Conservation (phyloP, 73 alveolate species). For the Tetrahymena elliotti region DNA sequence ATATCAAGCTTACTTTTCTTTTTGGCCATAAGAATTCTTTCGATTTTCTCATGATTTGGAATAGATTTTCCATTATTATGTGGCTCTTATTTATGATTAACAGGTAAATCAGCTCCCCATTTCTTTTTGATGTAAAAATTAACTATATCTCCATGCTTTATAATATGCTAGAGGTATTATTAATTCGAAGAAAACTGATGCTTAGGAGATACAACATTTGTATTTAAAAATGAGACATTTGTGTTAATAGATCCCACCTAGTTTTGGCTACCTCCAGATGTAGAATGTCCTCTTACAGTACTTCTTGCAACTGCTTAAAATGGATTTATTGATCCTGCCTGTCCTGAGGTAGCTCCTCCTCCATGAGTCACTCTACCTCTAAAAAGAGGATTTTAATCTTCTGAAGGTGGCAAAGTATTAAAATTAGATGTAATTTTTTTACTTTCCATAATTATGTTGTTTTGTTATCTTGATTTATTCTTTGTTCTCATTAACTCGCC, state of each 20-base stretch:
- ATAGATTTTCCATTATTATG: conserved; percentile 29
- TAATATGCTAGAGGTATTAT: conserved; percentile 1
- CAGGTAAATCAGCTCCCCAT: conserved; percentile 47
- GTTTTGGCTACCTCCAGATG: conserved; percentile 3
- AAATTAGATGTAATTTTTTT: conserved; percentile 19
- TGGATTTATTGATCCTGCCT: conserved; percentile 33
- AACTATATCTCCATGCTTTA: conserved; percentile 13
- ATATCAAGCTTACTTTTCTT: conserved; percentile 34
- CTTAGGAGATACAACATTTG: neutral
- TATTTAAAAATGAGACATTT: neutral
- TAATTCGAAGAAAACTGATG: neutral
- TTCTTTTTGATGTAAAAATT: conserved; percentile 35
- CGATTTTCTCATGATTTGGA: conserved; percentile 34
- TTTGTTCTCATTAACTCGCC: conserved; percentile 64
- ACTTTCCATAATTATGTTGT: conserved; percentile 47
- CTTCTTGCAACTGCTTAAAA: conserved; percentile 17
- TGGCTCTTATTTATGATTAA: conserved; percentile 48
- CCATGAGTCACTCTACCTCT: conserved; percentile 29
- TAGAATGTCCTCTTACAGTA: conserved; percentile 26
- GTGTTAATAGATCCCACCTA: neutral
- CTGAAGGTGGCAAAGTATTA: neutral
- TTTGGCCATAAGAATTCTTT: conserved; percentile 30
- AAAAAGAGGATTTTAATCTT: conserved; percentile 35
- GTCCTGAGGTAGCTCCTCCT: conserved; percentile 23
- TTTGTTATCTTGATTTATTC: conserved; percentile 50